phyloP scores from a whole-genome alignment of 345 rosid species.

The Eucalyptus urophylla region DNA sequence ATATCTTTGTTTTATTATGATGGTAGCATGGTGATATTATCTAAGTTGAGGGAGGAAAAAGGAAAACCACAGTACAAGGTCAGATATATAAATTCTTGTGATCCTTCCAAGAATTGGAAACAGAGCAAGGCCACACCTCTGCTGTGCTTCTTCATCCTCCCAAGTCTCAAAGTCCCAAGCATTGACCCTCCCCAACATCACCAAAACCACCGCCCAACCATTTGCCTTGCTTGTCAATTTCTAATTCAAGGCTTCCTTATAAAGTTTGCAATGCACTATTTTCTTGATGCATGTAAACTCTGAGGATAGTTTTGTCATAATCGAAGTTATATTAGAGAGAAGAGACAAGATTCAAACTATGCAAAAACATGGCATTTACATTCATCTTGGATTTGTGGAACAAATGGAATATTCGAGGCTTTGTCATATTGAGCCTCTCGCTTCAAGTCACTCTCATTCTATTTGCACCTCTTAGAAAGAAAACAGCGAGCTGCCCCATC shows the following conservation, averaged over 20 bases:
- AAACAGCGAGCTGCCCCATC: fast-evolving
- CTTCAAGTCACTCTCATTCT: not conserved
- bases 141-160: not conserved
- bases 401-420: not conserved
- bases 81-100: too few relatives aligned
- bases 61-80: fast-evolving
- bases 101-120: too few relatives aligned
- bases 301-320: not conserved
- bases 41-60: fast-evolving
- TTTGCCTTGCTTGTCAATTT: too few relatives aligned
- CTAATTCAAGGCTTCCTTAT: too few relatives aligned
- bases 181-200: too few relatives aligned
- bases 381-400: not conserved
- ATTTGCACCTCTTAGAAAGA: not conserved
- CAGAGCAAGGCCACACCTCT: fast-evolving
- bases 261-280: too few relatives aligned
- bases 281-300: not conserved
- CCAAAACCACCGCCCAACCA: too few relatives aligned
- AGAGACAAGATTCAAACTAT: not conserved
- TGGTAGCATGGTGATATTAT: too few relatives aligned
- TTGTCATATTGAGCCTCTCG: fast-evolving
- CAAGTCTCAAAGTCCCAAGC: not conserved
- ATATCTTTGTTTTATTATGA: fast-evolving
- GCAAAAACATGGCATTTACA: not conserved
- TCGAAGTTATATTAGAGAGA: not conserved